These are phyloP conservation scores for Henckelia pumila DNA, from an alignment of 257 asterid species.

Conservation along the genomic window DNA sequence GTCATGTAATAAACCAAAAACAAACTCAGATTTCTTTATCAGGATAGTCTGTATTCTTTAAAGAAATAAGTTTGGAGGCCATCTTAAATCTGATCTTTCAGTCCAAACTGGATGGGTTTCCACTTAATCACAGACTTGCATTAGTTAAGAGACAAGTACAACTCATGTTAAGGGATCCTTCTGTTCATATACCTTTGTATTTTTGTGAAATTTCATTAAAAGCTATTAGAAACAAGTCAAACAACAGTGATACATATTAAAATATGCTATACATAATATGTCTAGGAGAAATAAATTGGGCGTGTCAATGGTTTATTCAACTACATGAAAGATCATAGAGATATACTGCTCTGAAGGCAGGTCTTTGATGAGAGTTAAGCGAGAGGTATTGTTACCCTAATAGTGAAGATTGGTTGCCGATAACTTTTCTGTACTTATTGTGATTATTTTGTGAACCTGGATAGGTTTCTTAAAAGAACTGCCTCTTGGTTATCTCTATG, in stretches of 20 bases:
- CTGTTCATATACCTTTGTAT: background rate
- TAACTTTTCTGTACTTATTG: constrained; percentile 9
- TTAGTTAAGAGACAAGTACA: background rate
- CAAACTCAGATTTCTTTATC: background rate
- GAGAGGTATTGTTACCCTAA: background rate
- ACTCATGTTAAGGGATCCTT: background rate
- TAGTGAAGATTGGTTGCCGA: background rate
- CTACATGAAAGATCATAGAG: background rate
- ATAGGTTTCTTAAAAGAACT: background rate
- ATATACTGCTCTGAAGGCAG: constrained; percentile 4
- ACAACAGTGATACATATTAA: background rate
- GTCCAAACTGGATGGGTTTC: background rate
- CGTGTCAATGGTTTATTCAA: background rate
- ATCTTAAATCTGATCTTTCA: background rate
- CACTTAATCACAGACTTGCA: background rate
- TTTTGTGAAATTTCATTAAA: background rate
- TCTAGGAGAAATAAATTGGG: background rate
- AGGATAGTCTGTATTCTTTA: background rate
- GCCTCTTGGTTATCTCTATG: background rate
- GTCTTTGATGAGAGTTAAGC: background rate
- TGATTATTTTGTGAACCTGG: constrained; percentile 10
- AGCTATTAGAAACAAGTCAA: background rate
- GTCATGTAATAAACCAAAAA: background rate
- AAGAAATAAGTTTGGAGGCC: background rate
- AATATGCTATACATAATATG: background rate